Base-by-base conservation (phyloP, 306 rosid genomes). In the Corylus avellana region DNA sequence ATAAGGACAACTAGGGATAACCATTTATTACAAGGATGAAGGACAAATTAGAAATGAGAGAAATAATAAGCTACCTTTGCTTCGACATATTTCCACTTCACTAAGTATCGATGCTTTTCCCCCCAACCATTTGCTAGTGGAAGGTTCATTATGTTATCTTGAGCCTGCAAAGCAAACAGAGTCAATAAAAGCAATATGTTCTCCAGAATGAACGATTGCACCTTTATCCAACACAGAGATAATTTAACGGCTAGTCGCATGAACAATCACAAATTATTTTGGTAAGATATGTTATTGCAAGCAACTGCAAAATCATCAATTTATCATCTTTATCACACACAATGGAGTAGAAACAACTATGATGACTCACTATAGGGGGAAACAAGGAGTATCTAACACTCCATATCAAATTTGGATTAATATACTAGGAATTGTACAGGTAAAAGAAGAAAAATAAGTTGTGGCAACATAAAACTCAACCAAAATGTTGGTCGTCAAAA, bases 121-220 rank as follows among this genome's bases (percentile, higher is more conserved):
- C 98, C 98, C 98, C 98, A 95, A 58, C 98, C 97, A 85, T 95
- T 95, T 39, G 92, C 14, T 77, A 95, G 78, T 17, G 98, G 94
- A 83, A 92, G 96, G 85, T 93, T 95, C 96, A 88, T 95, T 77
- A 95, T 87, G 88, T 95, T 95, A 84, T 95, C 98, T 86, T 94
- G 98, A 78, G 98, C 97, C 98, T 94, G 91, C 73, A 84, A 83
- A 83, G 70, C 53, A 47, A 84, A 46, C 54, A 72, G 44, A 18
- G 70, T 12, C 80, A 75, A 29, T 68, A 70, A 39, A 71, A 75
- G 57, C 46, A 73, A 80, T 44, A 57, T 67, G 57, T n/a, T n/a
- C 70, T 51, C 78, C 78, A 39, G 53, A 66, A 17, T 18, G 49
- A 68, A 27, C 9, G 10, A 42, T 42, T 42, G 72, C 17, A n/a